These are phyloP conservation scores for Danielozyma ontarioensis DNA, from an alignment of 805 yeast species.

Conservation along the genomic window DNA sequence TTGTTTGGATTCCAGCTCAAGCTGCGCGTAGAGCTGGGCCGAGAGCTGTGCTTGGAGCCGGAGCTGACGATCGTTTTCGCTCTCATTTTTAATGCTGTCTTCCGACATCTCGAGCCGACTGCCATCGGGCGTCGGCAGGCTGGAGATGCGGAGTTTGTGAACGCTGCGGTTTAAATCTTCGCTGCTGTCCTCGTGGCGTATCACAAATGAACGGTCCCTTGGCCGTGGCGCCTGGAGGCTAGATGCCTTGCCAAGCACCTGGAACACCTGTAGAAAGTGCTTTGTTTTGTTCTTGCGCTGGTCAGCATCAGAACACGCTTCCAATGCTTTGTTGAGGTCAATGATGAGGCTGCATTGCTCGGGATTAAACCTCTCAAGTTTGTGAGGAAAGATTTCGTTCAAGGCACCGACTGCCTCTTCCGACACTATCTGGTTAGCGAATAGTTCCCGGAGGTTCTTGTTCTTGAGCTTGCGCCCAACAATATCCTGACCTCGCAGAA, in stretches of 20 bases:
- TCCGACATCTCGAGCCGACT: too few species aligned
- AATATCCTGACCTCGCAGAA: constrained; percentile 1
- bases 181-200: constrained; percentile 9
- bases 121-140: too few species aligned
- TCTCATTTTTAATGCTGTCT: too few species aligned
- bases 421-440: constrained; percentile 1
- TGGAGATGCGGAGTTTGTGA: constrained; percentile 10
- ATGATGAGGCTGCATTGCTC: constrained; percentile 1
- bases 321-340: constrained; percentile 2
- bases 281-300: constrained; percentile 1
- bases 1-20: too few species aligned
- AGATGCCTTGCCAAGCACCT: constrained; percentile 2
- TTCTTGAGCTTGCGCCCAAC: not conserved
- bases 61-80: not conserved
- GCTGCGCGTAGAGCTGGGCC: not conserved
- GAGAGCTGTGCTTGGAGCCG: too few species aligned
- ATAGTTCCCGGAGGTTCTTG: not conserved
- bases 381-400: constrained; percentile 7
- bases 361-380: constrained; percentile 3
- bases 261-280: constrained; percentile 1
- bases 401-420: constrained; percentile 7
- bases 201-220: constrained; percentile 11
- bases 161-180: constrained; percentile 14
- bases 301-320: not conserved
- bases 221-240: constrained; percentile 9